phyloP scores from a whole-genome alignment of 805 yeast species.

The Pichia exigua region DNA sequence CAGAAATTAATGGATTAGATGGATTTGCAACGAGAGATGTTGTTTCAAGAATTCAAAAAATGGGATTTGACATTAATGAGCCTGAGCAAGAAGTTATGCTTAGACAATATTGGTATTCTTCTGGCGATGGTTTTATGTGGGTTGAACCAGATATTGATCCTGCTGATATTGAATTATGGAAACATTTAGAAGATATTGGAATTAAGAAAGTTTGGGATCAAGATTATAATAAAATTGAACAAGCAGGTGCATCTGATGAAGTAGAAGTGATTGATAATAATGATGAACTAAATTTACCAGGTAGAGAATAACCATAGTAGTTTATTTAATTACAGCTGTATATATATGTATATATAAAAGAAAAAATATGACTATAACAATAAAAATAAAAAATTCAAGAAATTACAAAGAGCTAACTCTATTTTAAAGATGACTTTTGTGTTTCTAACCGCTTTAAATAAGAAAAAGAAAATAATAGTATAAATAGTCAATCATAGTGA shows the following conservation, averaged over 20 bases:
- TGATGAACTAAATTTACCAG: constrained; percentile 14
- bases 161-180: constrained; percentile 45
- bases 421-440: background rate
- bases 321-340: background rate
- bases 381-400: background rate
- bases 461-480: too few species aligned
- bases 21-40: constrained; percentile 31
- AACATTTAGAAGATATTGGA: constrained; percentile 25
- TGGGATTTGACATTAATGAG: constrained; percentile 36
- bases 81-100: constrained; percentile 60
- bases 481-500: background rate
- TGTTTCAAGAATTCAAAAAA: constrained; percentile 27
- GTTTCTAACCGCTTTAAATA: background rate
- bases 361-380: background rate
- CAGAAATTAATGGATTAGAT: constrained; percentile 38
- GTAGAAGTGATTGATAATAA: constrained; percentile 13
- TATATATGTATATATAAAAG: background rate
- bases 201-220: constrained; percentile 27
- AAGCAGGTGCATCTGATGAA: constrained; percentile 10
- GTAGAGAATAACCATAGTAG: background rate
- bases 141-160: constrained; percentile 88
- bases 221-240: constrained; percentile 17
- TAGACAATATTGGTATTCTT: constrained; percentile 81
- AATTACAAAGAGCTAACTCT: background rate
- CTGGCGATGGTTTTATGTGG: constrained; percentile 86